Evolutionary conservation across 805 yeast species (phyloP).

Genomic region (Komagataella ulmi): DNA sequence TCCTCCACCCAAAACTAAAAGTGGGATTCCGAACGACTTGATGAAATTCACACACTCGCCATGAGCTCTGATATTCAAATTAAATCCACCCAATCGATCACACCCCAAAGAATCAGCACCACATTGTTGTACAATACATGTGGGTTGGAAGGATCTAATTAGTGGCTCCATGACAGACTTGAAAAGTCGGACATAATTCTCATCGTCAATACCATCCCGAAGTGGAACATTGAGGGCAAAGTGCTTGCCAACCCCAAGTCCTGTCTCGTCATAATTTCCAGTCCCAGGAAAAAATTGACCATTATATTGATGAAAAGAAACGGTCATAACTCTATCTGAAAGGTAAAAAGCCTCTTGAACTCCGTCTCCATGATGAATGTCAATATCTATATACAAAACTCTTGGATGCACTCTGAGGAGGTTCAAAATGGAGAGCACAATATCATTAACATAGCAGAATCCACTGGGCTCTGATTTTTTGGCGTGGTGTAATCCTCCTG

Average conservation of each 20-base stretch:
- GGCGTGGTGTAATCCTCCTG: constrained; percentile 96
- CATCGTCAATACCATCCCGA: constrained; percentile 93
- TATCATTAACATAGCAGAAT: constrained; percentile 90
- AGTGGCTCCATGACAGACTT: constrained; percentile 86
- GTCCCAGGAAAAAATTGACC: constrained; percentile 98
- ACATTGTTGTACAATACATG: constrained; percentile 90
- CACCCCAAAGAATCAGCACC: constrained; percentile 95
- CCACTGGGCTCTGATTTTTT: constrained; percentile 91
- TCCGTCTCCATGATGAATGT: constrained; percentile 95
- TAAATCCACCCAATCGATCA: constrained; percentile 90
- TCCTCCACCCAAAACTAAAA: constrained; percentile 92
- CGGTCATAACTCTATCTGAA: constrained; percentile 93
- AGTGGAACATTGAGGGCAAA: constrained; percentile 86
- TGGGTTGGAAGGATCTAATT: constrained; percentile 83
- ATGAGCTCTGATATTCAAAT: constrained; percentile 82
- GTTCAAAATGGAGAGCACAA: constrained; percentile 78
- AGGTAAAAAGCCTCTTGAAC: constrained; percentile 95
- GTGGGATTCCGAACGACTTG: constrained; percentile 80
- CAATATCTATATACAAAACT: constrained; percentile 87
- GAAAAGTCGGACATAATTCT: constrained; percentile 58
- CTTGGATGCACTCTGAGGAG: constrained; percentile 81
- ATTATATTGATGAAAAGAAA: constrained; percentile 83
- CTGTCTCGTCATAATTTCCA: constrained; percentile 81
- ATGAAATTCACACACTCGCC: constrained; percentile 90
- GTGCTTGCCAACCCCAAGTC: constrained; percentile 80